Base-by-base conservation (phyloP, 352 stramenopile species). In the Phytophthora foliorum region DNA sequence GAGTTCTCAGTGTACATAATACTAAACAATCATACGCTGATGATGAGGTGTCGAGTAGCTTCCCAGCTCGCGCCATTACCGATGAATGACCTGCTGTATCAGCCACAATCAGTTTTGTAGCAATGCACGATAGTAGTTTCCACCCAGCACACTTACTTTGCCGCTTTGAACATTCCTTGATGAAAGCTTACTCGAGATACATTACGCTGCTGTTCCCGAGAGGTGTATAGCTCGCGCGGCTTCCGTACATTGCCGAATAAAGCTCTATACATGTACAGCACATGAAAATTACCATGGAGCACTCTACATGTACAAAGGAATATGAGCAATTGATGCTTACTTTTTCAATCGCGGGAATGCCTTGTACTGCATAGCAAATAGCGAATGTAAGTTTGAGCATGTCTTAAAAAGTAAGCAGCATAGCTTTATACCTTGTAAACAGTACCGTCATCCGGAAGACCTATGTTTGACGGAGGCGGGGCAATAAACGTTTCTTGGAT, bases 401-500 rank as follows among this genome's bases (percentile, higher is more conserved):
- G 8, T 7, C 38, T 22, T 7, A 5, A 44, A 44, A 19, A 44
- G 19, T 13, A n/a, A 41, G 11, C 34, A 41, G 8, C 3, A 45
- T 22, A 45, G 16, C 13, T 32, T 73, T 68, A n/a, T 77, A 94
- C 86, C 38, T 74, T 86, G 69, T 95, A 95, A 11, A 91, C 52
- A 2, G 81, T 92, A 11, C 88, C 86, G 50, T 95, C 84, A 54
- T 93, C 85, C 6, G 86, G 88, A 13, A 95, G 78, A 0, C 85
- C 88, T 46, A 93, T 88, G 38, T 91, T 94, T 13, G 88, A 95
- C 6, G 88, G 88, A 25, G 86, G 77, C 38, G 88, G 88, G 2
- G 85, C 84, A 22, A 95, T 92, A 62, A 93, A 95, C 8, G 88
- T 95, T 65, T 94, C 88, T 55, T 89, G 81, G 58, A 95, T 88